Percentiles rank a stretch among this genome's conserved stretches.
Conservation (phyloP, 2,329 filamentous ascomycete species). For the Xenoacremonium recifei region DNA sequence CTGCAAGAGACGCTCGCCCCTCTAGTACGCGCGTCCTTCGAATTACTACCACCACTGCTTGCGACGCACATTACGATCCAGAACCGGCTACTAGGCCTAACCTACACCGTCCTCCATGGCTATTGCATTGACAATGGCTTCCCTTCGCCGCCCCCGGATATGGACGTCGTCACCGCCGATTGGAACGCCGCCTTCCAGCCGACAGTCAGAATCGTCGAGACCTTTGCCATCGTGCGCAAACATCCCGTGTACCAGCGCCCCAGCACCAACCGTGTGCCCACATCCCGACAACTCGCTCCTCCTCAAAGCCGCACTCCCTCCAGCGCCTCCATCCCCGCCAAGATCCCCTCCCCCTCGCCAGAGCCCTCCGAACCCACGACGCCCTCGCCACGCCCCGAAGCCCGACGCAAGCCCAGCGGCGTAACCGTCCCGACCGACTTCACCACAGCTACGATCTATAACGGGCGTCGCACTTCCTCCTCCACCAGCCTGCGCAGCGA, state of each 20-base stretch:
- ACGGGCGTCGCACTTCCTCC: constrained; percentile 3
- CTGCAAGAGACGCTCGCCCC: constrained; percentile 9
- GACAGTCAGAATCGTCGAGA: constrained; percentile 4
- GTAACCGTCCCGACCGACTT: constrained; percentile 12
- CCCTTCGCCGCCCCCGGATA: constrained; percentile 8
- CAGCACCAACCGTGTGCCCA: not conserved
- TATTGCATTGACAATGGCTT: constrained; percentile 11
- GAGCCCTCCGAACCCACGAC: not conserved
- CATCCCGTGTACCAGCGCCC: constrained; percentile 2
- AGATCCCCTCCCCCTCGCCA: not conserved
- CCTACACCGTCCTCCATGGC: constrained; percentile 11
- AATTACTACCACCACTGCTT: constrained; percentile 7
- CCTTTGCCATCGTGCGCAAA: constrained; percentile 8
- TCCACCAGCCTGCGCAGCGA: constrained; percentile 2
- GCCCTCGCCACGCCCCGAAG: not conserved
- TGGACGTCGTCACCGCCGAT: constrained; percentile 8
- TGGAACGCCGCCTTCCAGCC: constrained; percentile 9
- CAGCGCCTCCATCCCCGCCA: constrained; percentile 1
- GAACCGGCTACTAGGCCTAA: constrained; percentile 10
- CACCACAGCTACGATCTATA: constrained; percentile 8
- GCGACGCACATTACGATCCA: constrained; percentile 9
- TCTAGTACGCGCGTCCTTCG: constrained; percentile 9
- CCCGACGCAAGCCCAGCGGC: constrained; percentile 2
- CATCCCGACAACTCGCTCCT: constrained; percentile 1
- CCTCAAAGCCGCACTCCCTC: constrained; percentile 8